These are phyloP conservation scores for Diutina rugosa DNA, from an alignment of 1,139 yeast species.

Conservation along the genomic window DNA sequence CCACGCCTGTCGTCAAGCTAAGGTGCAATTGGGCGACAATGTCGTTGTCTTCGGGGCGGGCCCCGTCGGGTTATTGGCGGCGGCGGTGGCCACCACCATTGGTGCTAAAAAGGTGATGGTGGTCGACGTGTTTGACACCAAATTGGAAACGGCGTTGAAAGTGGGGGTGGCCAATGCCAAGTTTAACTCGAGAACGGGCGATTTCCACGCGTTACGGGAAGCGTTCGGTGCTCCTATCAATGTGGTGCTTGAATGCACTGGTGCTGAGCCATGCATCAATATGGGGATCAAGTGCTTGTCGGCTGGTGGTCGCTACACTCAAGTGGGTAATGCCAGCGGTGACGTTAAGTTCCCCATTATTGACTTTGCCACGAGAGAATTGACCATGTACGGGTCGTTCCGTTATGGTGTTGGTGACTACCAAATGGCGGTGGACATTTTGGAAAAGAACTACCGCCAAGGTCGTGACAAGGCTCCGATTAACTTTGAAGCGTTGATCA, in stretches of 20 bases:
- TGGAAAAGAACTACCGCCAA: conserved; percentile 45
- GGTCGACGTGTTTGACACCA: conserved; percentile 49
- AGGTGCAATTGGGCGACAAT: conserved; percentile 55
- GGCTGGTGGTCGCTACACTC: conserved; percentile 57
- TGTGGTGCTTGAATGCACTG: conserved; percentile 61
- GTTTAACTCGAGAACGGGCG: conserved; percentile 35
- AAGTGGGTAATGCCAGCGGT: conserved; percentile 67
- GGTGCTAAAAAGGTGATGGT: conserved; percentile 66
- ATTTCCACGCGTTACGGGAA: conserved; percentile 19
- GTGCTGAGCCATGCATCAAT: conserved; percentile 57
- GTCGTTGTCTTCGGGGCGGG: conserved; percentile 87
- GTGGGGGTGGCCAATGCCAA: conserved; percentile 48
- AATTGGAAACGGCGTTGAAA: conserved; percentile 45
- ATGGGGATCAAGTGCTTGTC: conserved; percentile 46
- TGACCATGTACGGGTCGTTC: conserved; percentile 62
- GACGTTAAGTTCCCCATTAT: conserved; percentile 63
- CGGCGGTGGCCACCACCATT: conserved; percentile 66
- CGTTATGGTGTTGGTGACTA: conserved; percentile 77
- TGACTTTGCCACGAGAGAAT: conserved; percentile 56
- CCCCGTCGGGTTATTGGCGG: conserved; percentile 77
- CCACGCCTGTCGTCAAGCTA: conserved; percentile 66
- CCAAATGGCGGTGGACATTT: conserved; percentile 55
- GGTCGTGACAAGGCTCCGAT: conserved; percentile 37
- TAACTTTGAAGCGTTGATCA: conserved; percentile 47
- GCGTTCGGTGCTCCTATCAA: conserved; percentile 37